A percentile compares a stretch with the other conserved stretches of the same genome.
These are phyloP conservation scores for Veloboletus limbatus DNA, from an alignment of 1,284 basidiomycete genomes.

Conservation along the genomic window DNA sequence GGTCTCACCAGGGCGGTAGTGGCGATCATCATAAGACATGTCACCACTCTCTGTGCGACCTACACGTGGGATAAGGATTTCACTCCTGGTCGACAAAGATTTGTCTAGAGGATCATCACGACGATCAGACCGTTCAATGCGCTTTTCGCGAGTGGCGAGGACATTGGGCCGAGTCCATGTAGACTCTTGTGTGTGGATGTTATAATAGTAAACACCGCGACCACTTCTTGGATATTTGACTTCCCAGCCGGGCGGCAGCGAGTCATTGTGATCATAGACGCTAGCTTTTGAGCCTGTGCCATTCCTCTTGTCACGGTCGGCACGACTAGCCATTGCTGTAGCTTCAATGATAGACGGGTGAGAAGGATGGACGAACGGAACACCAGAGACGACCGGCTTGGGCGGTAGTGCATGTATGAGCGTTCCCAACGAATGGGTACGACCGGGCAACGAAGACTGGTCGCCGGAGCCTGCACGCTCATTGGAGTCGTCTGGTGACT, in stretches of 20 bases:
- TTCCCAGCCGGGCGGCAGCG: slow-evolving; percentile 63
- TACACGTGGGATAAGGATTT: slow-evolving; percentile 24
- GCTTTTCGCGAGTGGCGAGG: slow-evolving; percentile 24
- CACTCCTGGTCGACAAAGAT: slow-evolving; percentile 25
- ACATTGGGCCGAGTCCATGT: slow-evolving; percentile 57
- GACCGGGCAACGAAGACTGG: slow-evolving; percentile 29
- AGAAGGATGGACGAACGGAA: slow-evolving; percentile 54
- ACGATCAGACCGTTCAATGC: slow-evolving; percentile 24
- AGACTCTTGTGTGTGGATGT: slow-evolving; percentile 52
- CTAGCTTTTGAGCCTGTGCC: slow-evolving; percentile 30
- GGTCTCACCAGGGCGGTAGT: slow-evolving; percentile 55
- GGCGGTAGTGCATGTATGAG: slow-evolving; percentile 68
- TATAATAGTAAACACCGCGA: slow-evolving; percentile 56
- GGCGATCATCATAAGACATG: slow-evolving; percentile 53
- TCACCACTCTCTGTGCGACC: slow-evolving; percentile 30
- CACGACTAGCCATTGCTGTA: slow-evolving; percentile 53
- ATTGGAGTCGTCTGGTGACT: slow-evolving; percentile 25
- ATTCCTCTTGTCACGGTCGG: slow-evolving; percentile 34
- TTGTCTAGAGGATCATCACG: slow-evolving; percentile 29
- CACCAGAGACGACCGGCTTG: slow-evolving; percentile 57
- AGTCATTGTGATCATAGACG: slow-evolving; percentile 35
- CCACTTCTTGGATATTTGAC: slow-evolving; percentile 48
- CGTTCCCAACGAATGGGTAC: slow-evolving; percentile 34
- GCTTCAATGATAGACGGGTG: slow-evolving; percentile 55
- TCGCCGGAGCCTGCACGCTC: slow-evolving; percentile 22